Conservation (phyloP, 1,284 basidiomycete genomes). For the Ceratobasidium sp. region DNA sequence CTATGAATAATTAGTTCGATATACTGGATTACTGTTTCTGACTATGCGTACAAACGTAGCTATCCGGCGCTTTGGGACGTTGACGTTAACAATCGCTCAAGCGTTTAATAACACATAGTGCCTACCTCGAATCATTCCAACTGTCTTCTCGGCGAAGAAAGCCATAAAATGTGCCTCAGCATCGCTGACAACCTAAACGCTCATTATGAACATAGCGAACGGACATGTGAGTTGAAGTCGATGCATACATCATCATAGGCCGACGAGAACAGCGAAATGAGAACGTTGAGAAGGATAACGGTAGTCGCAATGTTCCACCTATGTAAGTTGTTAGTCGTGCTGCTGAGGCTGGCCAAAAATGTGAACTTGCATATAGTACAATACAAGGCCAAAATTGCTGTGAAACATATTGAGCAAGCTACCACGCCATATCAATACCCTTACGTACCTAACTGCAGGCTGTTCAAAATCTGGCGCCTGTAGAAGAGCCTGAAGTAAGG, state of each 20-base stretch:
- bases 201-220: slow-evolving; percentile 33
- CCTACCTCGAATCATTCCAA: slow-evolving; percentile 73
- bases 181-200: slow-evolving; percentile 60
- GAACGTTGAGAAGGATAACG: slow-evolving; percentile 90
- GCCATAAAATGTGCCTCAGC: slow-evolving; percentile 81
- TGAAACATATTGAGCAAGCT: slow-evolving; percentile 39
- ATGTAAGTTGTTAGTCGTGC: slow-evolving; percentile 25
- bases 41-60: slow-evolving; percentile 42
- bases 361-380: slow-evolving; percentile 78
- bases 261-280: slow-evolving; percentile 93
- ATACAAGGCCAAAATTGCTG: slow-evolving; percentile 71
- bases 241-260: slow-evolving; percentile 82
- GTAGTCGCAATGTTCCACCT: slow-evolving; percentile 87
- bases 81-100: slow-evolving; percentile 60
- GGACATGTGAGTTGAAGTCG: neutral
- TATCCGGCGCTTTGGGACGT: slow-evolving; percentile 59
- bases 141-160: slow-evolving; percentile 87
- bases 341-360: slow-evolving; percentile 5
- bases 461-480: slow-evolving; percentile 81
- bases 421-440: neutral
- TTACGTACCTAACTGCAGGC: slow-evolving; percentile 59
- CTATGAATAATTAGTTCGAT: neutral
- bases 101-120: slow-evolving; percentile 19
- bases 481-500: slow-evolving; percentile 80
- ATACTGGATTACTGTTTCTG: neutral